These are phyloP conservation scores for Venturia effusa DNA, from an alignment of 2,329 filamentous ascomycete species.

Conservation along the genomic window DNA sequence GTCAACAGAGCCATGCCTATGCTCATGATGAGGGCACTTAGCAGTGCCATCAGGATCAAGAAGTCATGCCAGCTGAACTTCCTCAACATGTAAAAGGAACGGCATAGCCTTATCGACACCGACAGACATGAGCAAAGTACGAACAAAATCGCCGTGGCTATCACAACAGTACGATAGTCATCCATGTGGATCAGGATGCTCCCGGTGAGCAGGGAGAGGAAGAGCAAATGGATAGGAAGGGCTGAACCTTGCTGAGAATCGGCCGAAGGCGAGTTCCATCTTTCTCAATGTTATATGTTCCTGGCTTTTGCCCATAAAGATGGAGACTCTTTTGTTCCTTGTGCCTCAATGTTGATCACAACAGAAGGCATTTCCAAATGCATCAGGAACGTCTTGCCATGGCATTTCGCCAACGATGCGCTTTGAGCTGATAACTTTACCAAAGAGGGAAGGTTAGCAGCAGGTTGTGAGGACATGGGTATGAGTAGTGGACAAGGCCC, in stretches of 20 bases:
- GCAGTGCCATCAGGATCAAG: background rate
- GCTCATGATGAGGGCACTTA: constrained; percentile 4
- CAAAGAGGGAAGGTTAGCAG: background rate
- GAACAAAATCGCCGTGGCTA: background rate
- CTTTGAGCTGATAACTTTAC: background rate
- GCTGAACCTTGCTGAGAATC: too few relatives aligned
- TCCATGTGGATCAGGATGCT: background rate
- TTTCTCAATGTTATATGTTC: background rate
- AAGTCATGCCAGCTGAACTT: constrained; percentile 1
- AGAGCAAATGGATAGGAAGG: background rate
- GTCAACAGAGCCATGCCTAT: background rate
- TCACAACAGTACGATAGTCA: background rate
- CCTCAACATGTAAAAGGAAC: background rate
- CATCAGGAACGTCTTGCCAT: background rate
- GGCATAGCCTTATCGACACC: background rate
- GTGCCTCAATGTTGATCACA: background rate
- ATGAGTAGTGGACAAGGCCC: background rate
- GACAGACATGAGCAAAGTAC: background rate
- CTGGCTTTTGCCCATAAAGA: background rate
- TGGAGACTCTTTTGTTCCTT: background rate
- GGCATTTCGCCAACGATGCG: background rate
- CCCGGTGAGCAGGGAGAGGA: background rate
- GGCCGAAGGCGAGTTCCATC: background rate
- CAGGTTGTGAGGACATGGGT: background rate
- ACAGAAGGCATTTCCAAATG: background rate